Conservation (phyloP, 805 yeast genomes). For the Zygotorulaspora chibaensis region DNA sequence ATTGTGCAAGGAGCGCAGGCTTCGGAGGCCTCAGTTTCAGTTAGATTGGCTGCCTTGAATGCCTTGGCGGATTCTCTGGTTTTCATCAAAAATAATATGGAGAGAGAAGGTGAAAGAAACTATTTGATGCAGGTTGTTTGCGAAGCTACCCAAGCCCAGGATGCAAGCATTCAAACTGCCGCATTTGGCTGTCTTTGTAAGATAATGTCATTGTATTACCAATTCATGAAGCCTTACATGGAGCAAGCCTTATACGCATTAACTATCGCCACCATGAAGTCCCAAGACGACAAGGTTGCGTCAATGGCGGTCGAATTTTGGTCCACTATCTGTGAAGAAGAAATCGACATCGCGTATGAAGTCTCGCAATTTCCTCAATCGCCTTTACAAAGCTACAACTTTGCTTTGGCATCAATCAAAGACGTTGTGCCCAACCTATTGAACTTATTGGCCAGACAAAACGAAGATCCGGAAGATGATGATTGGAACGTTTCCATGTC, state of each 20-base stretch:
- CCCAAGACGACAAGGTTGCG: constrained; percentile 67
- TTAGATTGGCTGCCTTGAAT: constrained; percentile 84
- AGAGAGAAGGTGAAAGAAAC: constrained; percentile 90
- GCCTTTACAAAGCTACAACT: constrained; percentile 58
- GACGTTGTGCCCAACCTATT: constrained; percentile 87
- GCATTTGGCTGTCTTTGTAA: constrained; percentile 94
- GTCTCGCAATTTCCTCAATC: constrained; percentile 56
- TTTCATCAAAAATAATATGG: constrained; percentile 84
- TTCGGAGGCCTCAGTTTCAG: constrained; percentile 66
- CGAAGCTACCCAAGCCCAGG: constrained; percentile 93
- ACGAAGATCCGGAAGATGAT: constrained; percentile 91
- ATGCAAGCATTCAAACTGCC: constrained; percentile 79
- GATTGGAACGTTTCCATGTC: constrained; percentile 99
- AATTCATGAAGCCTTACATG: constrained; percentile 91
- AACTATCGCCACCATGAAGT: constrained; percentile 89
- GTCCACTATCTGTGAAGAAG: constrained; percentile 99
- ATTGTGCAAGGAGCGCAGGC: constrained; percentile 94
- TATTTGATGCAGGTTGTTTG: constrained; percentile 98
- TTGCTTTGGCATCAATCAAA: constrained; percentile 77
- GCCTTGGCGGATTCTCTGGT: constrained; percentile 89
- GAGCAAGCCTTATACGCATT: constrained; percentile 90
- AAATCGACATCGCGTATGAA: constrained; percentile 71
- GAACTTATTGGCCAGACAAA: constrained; percentile 75
- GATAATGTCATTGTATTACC: constrained; percentile 85
- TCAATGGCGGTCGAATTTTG: constrained; percentile 99